phyloP scores from a whole-genome alignment of 495 filamentous ascomycete genomes.

The Entonaema liquescens region DNA sequence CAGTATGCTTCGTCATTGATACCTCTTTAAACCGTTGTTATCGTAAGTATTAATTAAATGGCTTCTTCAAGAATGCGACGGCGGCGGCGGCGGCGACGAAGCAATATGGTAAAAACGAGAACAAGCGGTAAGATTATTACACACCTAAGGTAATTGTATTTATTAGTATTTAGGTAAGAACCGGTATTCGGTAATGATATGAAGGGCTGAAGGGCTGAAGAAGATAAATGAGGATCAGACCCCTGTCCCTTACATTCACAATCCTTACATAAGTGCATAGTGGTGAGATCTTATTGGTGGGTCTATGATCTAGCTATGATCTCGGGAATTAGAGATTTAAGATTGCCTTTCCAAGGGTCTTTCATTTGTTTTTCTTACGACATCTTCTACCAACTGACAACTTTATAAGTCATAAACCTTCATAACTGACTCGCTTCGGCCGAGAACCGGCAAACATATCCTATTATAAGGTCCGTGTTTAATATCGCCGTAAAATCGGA shows the following conservation, averaged over 20 bases:
- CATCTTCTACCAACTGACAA: not conserved
- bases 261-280: conserved; percentile 21
- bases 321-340: conserved; percentile 12
- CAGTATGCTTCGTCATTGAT: conserved; percentile 35
- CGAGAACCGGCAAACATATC: not conserved
- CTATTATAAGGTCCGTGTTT: not conserved
- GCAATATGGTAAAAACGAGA: not conserved
- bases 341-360: not conserved
- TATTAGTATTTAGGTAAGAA: not conserved
- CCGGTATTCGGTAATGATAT: not conserved
- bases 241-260: conserved; percentile 10
- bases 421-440: not conserved
- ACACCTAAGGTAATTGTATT: no score
- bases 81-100: not conserved
- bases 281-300: conserved; percentile 26
- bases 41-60: conserved; percentile 9
- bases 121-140: conserved; percentile 19
- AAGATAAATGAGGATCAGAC: conserved; percentile 9
- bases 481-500: not conserved
- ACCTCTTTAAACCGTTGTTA: not conserved
- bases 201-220: conserved; percentile 23
- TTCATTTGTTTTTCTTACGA: not conserved
- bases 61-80: not conserved
- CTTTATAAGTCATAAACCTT: not conserved
- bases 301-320: conserved; percentile 33